Percentiles rank a stretch among this genome's conserved stretches.
These are phyloP conservation scores for Monilinia vaccinii-corymbosi DNA, from an alignment of 2,329 filamentous ascomycete genomes.

Conservation along the genomic window DNA sequence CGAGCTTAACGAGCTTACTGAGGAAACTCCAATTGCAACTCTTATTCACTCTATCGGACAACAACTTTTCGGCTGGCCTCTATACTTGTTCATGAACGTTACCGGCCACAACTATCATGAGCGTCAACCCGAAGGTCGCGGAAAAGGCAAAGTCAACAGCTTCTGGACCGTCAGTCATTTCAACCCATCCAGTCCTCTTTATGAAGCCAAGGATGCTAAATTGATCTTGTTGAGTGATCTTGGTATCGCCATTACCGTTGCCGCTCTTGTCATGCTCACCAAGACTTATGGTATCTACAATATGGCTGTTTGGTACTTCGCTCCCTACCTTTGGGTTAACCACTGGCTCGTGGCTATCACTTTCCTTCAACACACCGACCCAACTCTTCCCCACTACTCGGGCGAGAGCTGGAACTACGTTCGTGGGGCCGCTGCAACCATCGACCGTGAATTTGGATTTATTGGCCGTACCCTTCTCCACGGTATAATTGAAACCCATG, in stretches of 20 bases:
- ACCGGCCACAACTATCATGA: slow-evolving; percentile 96
- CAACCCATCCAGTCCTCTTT: slow-evolving; percentile 77
- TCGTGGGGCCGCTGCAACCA: slow-evolving; percentile 87
- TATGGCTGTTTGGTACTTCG: slow-evolving; percentile 86
- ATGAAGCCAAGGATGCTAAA: slow-evolving; percentile 83
- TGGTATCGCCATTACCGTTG: slow-evolving; percentile 56
- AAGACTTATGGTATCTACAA: slow-evolving; percentile 77
- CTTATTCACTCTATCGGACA: slow-evolving; percentile 65
- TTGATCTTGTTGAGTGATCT: slow-evolving; percentile 81
- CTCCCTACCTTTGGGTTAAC: slow-evolving; percentile 97
- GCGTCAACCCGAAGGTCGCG: slow-evolving; percentile 84
- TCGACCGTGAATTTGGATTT: slow-evolving; percentile 96
- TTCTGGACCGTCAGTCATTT: slow-evolving; percentile 90
- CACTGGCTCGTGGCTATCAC: slow-evolving; percentile 99
- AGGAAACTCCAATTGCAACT: slow-evolving; percentile 88
- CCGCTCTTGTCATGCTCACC: slow-evolving; percentile 51
- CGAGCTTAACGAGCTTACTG: slow-evolving; percentile 79
- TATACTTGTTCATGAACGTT: slow-evolving; percentile 85
- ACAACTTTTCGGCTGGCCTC: slow-evolving; percentile 87
- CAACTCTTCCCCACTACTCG: slow-evolving; percentile 85
- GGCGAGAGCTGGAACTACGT: slow-evolving; percentile 83
- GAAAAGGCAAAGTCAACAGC: slow-evolving; percentile 86
- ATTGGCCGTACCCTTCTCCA: slow-evolving; percentile 49
- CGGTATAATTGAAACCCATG: slow-evolving; percentile 44
- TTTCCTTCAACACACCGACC: slow-evolving; percentile 95